Evolutionary conservation across 306 rosid species (phyloP).

Genomic region (Rosa lucieae): DNA sequence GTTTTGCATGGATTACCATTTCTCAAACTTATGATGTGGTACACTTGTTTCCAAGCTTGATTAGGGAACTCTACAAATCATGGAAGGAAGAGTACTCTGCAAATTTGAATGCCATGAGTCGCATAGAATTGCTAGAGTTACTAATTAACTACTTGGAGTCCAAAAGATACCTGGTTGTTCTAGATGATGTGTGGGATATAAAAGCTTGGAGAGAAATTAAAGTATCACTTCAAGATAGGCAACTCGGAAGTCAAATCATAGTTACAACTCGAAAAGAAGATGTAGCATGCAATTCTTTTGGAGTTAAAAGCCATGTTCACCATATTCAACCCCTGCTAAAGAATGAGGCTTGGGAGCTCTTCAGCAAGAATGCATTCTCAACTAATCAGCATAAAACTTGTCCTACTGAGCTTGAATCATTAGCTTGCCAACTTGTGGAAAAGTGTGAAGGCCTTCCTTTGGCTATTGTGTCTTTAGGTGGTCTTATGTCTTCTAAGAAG

Average conservation of each 20-base stretch:
- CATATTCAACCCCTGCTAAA: too few species aligned
- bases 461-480: neutral
- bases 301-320: neutral
- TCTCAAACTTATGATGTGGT: neutral
- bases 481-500: neutral
- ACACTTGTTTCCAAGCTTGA: neutral
- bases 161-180: too few species aligned
- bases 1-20: neutral
- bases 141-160: neutral
- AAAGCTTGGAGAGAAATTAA: neutral
- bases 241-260: neutral
- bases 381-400: neutral
- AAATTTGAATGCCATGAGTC: neutral
- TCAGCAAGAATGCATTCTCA: neutral
- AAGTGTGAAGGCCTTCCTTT: neutral
- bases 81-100: rapidly evolving
- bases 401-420: neutral
- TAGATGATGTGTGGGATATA: neutral
- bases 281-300: neutral
- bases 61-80: neutral
- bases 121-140: neutral
- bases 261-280: neutral
- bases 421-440: neutral
- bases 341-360: too few species aligned
- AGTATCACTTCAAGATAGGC: neutral